Evolutionary conservation across 805 yeast genomes (phyloP).

Genomic region (Wickerhamomyces bisporus): DNA sequence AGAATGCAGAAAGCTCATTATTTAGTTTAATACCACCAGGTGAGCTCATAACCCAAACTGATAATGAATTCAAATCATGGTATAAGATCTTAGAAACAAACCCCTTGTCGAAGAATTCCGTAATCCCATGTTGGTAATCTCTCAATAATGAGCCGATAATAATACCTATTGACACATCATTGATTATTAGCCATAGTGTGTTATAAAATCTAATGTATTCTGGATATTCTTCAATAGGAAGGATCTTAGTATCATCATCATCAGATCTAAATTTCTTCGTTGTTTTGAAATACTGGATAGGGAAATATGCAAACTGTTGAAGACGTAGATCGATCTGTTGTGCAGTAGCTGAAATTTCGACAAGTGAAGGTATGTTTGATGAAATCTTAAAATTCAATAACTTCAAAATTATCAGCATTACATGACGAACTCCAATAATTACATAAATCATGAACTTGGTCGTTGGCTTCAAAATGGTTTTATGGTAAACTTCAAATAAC

Average conservation of each 20-base stretch:
- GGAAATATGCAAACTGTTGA: conserved; percentile 72
- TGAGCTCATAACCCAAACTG: conserved; percentile 75
- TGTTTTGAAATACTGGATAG: conserved; percentile 66
- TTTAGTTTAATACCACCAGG: conserved; percentile 95
- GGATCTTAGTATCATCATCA: conserved; percentile 21
- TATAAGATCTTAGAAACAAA: conserved; percentile 38
- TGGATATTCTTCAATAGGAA: conserved; percentile 44
- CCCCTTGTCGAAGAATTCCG: conserved; percentile 24
- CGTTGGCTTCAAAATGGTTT: conserved; percentile 11
- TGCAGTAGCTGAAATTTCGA: conserved; percentile 53
- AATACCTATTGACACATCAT: conserved; percentile 75
- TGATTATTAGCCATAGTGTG: conserved; percentile 78
- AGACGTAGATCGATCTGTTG: conserved; percentile 76
- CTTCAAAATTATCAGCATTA: conserved; percentile 12
- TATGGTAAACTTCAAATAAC: background rate
- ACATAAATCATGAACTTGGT: conserved; percentile 7
- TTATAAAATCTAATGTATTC: conserved; percentile 79
- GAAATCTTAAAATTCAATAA: conserved; percentile 26
- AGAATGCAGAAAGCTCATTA: conserved; percentile 74
- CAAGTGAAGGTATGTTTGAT: conserved; percentile 24
- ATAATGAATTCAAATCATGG: conserved; percentile 39
- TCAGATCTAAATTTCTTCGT: conserved; percentile 22
- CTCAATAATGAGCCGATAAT: conserved; percentile 45
- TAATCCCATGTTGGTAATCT: conserved; percentile 28
- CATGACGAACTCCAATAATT: conserved; percentile 10